Evolutionary conservation across 2,329 filamentous ascomycete species (phyloP).

Genomic region (Tolypocladium amazonense): DNA sequence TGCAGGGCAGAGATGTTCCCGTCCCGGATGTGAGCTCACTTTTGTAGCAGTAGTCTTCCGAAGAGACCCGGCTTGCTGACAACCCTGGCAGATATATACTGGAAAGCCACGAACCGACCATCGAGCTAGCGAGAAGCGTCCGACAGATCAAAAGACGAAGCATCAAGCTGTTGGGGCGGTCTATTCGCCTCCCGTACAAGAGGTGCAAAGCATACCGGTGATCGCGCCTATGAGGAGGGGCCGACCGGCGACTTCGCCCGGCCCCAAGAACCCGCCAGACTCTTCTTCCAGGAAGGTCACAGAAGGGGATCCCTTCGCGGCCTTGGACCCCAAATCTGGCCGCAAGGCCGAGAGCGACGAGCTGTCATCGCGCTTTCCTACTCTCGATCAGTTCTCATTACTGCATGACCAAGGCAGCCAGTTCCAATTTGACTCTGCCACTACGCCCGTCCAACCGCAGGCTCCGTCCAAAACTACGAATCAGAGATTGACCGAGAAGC

Average conservation of each 20-base stretch:
- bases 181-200: constrained; percentile 63
- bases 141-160: constrained; percentile 43
- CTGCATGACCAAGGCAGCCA: constrained; percentile 74
- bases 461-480: constrained; percentile 39
- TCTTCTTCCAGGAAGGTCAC: constrained; percentile 54
- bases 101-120: constrained; percentile 53
- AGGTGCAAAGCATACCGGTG: constrained; percentile 68
- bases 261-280: constrained; percentile 39
- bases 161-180: constrained; percentile 61
- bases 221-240: constrained; percentile 92
- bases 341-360: constrained; percentile 56
- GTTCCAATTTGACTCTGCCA: constrained; percentile 68
- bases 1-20: constrained; percentile 79
- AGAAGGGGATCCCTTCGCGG: constrained; percentile 77
- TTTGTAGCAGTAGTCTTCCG: not conserved
- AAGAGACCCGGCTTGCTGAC: constrained; percentile 4
- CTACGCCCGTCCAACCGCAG: constrained; percentile 35
- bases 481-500: constrained; percentile 59
- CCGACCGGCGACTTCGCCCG: constrained; percentile 37
- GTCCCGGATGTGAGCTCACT: constrained; percentile 67
- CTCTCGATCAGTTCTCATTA: constrained; percentile 84
- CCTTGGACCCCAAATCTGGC: constrained; percentile 57
- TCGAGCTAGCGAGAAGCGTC: constrained; percentile 37
- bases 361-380: constrained; percentile 75
- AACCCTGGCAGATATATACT: constrained; percentile 54